Base-by-base conservation (phyloP, 2,329 filamentous ascomycete species). In the Sclerotinia sclerotiorum region DNA sequence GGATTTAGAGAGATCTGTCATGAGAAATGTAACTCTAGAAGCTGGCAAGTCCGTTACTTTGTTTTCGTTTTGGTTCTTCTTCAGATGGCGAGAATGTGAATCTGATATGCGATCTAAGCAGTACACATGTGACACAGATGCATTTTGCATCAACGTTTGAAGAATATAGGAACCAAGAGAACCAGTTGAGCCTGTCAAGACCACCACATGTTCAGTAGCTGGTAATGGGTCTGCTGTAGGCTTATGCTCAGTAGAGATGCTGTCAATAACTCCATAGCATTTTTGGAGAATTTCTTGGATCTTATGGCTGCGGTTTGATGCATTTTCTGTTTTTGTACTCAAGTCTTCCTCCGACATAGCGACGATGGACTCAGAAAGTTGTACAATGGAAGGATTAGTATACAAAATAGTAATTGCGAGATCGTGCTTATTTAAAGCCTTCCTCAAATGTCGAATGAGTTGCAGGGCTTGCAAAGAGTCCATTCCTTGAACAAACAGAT, bases 121-220 rank as follows among this genome's bases (percentile, higher is more conserved):
- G 65, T 83, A 78, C 52, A 85, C 73, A 69, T 81, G 81, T 35
- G 75, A 75, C 7, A 84, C 78, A 1, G 17, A 54, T n/a, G 27
- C 17, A 15, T 69, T 68, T 0, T 79, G 75, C 35, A 75, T 75
- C 44, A 83, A 75, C 10, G 73, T 49, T 65, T 81, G 74, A 4
- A 85, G 76, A 48, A 84, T 75, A 70, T 84, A 84, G 6, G 79
- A 81, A 0, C 83, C 83, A 19, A 85, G 71, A 6, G 80, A 81
- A 11, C 83, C 83, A 0, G 83, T 85, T 2, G 80, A 82, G 15
- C 82, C 83, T 0, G 82, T 85, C 35, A 85, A 71, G n/a, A 60
- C 10, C 8, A 82, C 70, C 3, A 79, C 69, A 2, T 27, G 54
- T 39, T 66, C 29, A 49, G 29, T 58, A 8, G n/a, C 29, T 1